phyloP scores from a whole-genome alignment of 352 stramenopile species.

The Pythium sp. region DNA sequence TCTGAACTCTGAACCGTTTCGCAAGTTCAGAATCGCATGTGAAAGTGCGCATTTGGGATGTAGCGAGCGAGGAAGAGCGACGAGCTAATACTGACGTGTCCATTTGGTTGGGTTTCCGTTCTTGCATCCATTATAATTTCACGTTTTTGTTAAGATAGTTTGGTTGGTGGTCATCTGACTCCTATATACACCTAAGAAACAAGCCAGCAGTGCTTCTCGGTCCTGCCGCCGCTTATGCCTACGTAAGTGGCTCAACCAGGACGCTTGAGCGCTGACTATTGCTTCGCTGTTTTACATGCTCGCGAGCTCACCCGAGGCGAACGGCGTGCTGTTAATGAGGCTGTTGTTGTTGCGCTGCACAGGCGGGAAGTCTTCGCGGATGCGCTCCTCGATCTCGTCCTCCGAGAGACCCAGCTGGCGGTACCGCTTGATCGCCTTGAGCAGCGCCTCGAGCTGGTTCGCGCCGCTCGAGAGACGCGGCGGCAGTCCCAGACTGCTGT shows the following conservation, averaged over 20 bases:
- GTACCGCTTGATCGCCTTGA: constrained; percentile 65
- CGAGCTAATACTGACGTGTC: not conserved
- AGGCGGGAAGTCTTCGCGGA: constrained; percentile 63
- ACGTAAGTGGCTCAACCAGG: not conserved
- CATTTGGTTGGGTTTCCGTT: not conserved
- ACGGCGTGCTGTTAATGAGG: not conserved
- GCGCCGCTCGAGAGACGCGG: constrained; percentile 56
- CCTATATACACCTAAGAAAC: not conserved
- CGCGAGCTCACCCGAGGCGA: constrained; percentile 14
- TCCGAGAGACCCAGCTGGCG: constrained; percentile 50
- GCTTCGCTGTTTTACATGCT: constrained; percentile 12
- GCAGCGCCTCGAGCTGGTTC: constrained; percentile 55
- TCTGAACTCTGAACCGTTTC: not conserved
- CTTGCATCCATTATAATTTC: not conserved
- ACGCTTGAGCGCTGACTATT: not conserved
- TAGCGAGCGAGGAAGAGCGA: not conserved
- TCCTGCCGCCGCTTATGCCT: constrained; percentile 6
- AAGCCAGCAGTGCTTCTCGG: not conserved
- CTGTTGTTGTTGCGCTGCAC: constrained; percentile 37
- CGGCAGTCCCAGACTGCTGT: constrained; percentile 53
- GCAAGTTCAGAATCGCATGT: not conserved
- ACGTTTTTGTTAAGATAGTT: not conserved
- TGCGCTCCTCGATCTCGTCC: constrained; percentile 63
- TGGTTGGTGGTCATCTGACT: not conserved
- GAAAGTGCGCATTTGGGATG: too few species aligned